Percentiles rank a stretch among this genome's conserved stretches.
These are phyloP conservation scores for Pythium graminicola DNA, from an alignment of 352 stramenopile genomes.

Conservation along the genomic window DNA sequence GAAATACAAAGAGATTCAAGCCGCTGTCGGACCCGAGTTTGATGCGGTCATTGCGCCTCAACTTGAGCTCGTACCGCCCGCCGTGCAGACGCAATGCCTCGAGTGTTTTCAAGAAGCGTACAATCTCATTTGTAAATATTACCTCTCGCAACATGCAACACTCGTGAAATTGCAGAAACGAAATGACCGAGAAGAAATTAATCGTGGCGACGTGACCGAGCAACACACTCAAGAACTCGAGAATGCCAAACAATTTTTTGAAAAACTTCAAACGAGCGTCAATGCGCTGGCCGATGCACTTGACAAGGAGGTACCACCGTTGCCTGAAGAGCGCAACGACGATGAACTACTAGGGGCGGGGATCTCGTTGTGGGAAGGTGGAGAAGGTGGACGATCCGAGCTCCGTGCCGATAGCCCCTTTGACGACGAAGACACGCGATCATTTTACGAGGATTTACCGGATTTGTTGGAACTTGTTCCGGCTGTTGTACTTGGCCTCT, in stretches of 20 bases:
- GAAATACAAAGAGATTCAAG: constrained; percentile 58
- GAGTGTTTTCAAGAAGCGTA: constrained; percentile 85
- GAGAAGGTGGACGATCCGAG: constrained; percentile 53
- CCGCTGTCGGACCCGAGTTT: constrained; percentile 31
- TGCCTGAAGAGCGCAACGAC: constrained; percentile 60
- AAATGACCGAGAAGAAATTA: constrained; percentile 89
- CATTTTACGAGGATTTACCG: constrained; percentile 96
- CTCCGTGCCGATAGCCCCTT: constrained; percentile 87
- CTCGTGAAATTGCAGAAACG: constrained; percentile 90
- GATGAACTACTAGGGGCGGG: constrained; percentile 38
- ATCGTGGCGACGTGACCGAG: constrained; percentile 70
- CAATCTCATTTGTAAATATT: constrained; percentile 83
- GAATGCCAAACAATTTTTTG: constrained; percentile 69
- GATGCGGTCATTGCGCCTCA: constrained; percentile 30
- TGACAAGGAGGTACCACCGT: constrained; percentile 59
- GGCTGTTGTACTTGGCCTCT: constrained; percentile 89
- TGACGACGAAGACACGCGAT: constrained; percentile 93
- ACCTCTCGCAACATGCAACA: constrained; percentile 84
- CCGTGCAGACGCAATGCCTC: constrained; percentile 64
- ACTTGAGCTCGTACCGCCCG: constrained; percentile 47
- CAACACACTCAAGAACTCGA: constrained; percentile 68
- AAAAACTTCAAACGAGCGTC: constrained; percentile 81
- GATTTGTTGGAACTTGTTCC: constrained; percentile 94
- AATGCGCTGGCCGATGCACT: constrained; percentile 75
- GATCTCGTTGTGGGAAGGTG: constrained; percentile 64